Base-by-base conservation (phyloP, 2,329 filamentous ascomycete genomes). In the Diaporthe destruens region DNA sequence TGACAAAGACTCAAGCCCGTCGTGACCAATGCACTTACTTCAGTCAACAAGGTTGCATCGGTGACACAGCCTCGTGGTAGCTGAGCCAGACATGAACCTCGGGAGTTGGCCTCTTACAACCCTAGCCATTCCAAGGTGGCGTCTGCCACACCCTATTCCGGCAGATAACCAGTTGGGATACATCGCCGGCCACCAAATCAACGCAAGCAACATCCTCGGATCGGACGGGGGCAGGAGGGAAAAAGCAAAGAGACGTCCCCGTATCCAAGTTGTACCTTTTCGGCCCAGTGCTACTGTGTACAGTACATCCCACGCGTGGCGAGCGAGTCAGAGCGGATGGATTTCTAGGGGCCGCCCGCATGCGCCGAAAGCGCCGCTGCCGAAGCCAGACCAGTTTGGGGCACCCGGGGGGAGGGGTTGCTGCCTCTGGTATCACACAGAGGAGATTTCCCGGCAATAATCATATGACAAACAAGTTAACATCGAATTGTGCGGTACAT, bases 291-390 rank as follows among this genome's bases (percentile, higher is more conserved):
- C n/a, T n/a, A n/a, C n/a, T n/a, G n/a, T n/a, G n/a, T n/a, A n/a
- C n/a, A n/a, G 34, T 16, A 29, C 59, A 65, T 65, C 59, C 59
- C 59, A 65, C 59, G 44, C 29, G 59, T 65, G 59, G 61, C 44
- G 61, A 65, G 61, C 61, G 44, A 51, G 61, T 65, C 61, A 65
- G 61, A 25, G 56, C 53, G 61, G 12, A 1, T 20, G 61, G 12
- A 1, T 20, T 12, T 44, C 20, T 39, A n/a, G 29, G 61, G 44
- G 44, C 61, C 61, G 61, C 44, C 61, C 61, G 61, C 61, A 65
- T 65, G 61, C 44, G 61, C 61, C 44, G 61, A 51, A 65, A 29
- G 61, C 61, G 61, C 61, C 61, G 61, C 44, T 65, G 61, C 61
- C 61, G 59, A 65, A 61, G 57, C 57, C 57, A 47, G 57, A 16